Base-by-base conservation (phyloP, 257 asterid genomes). In the Asclepias syriaca region DNA sequence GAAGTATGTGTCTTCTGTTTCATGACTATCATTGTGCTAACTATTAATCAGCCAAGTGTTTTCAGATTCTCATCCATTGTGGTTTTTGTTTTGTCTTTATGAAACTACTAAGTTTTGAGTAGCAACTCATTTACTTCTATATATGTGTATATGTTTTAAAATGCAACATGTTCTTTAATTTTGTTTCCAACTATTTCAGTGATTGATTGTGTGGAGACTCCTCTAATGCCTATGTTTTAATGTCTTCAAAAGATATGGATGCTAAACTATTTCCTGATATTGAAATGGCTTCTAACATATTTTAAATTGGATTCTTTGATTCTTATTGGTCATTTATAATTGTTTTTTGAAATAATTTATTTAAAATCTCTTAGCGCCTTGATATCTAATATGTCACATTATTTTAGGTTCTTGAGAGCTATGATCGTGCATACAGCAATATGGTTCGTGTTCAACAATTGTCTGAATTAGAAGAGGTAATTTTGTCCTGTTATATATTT, bases 371-470 rank as follows among this genome's bases (percentile, higher is more conserved):
- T 66, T 58, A 21, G 40, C 12, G 16, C 39, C 34, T 13, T n/a
- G 55, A 56, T 27, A 51, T 29, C 13, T 40, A 22, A 48, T 46
- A 74, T 75, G 21, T 68, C 76, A 11, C 45, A 60, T 72, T 46
- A 55, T 18, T 78, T 18, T 78, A 95, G 99, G 99, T 95, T 82
- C 96, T 95, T 74, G 99, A 95, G 82, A 95, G 99, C 82, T 95
- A 95, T 85, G 99, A 95, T 24, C 97, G 99, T 79, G 98, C 97
- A 60, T 95, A 95, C 81, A 90, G 83, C 89, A 95, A 95, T 83
- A 90, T 95, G 98, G 98, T 95, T 75, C 97, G 99, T 72, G 88
- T 95, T 81, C 99, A 92, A 84, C 97, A 95, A 80, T 85, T 95
- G 53, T 92, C 98, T 3, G 99, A 95, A 78, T 77, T 95, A 77